These are phyloP conservation scores for Cyamopsis tetragonoloba DNA, from an alignment of 306 rosid species.

Conservation along the genomic window DNA sequence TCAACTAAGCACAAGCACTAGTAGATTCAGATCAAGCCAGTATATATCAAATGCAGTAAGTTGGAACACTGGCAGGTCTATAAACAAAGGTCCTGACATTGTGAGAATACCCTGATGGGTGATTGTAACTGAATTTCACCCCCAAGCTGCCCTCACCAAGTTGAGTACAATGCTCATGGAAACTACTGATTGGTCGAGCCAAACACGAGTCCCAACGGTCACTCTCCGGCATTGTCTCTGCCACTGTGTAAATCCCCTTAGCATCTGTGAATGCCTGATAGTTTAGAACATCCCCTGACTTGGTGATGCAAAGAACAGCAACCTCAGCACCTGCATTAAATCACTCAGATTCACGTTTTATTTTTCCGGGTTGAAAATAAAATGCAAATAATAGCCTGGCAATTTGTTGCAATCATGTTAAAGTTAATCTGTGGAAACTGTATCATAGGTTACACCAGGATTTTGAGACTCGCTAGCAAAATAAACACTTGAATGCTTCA, in stretches of 20 bases:
- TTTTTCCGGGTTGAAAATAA: neutral
- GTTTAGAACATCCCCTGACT: conserved; percentile 84
- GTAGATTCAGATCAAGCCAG: conserved; percentile 14
- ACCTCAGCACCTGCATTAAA: conserved; percentile 80
- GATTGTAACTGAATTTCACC: conserved; percentile 79
- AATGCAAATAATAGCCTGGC: neutral
- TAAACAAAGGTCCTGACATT: conserved; percentile 69
- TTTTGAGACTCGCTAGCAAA: neutral
- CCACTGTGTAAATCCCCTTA: conserved; percentile 77
- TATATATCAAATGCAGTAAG: conserved; percentile 66
- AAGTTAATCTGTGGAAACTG: neutral
- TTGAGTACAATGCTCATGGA: conserved; percentile 78
- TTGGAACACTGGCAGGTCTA: conserved; percentile 49
- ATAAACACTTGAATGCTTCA: neutral
- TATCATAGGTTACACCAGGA: neutral
- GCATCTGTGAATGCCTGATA: conserved; percentile 86
- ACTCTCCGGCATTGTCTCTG: conserved; percentile 91
- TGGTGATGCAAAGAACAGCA: conserved; percentile 92
- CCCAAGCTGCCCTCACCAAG: conserved; percentile 65
- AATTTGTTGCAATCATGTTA: conserved; percentile 2
- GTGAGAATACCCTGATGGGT: conserved; percentile 78
- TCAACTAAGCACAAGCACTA: conserved; percentile 21
- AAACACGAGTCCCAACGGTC: conserved; percentile 97
- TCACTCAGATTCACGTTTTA: neutral
- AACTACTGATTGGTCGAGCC: conserved; percentile 89